Base-by-base conservation (phyloP, 2,329 filamentous ascomycete species). In the Diaporthe caulivora region DNA sequence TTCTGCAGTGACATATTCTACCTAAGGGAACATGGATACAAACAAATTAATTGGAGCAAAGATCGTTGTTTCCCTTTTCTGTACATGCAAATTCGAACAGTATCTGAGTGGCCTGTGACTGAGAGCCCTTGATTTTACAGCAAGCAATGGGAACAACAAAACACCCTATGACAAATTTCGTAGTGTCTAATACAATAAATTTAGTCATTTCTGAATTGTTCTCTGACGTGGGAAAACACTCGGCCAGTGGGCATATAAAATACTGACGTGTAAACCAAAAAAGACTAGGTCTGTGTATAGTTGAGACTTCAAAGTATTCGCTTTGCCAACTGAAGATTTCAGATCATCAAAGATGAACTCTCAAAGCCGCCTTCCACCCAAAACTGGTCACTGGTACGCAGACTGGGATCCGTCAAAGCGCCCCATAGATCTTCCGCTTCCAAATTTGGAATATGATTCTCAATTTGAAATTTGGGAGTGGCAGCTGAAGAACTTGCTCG, bases 381-480 rank as follows among this genome's bases (percentile, higher is more conserved):
- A 21, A 3, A 15, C 9, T 8, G 8, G 24, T 26, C 7, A 17
- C 21, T 60, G 57, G 57, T 29, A 4, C 13, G 4, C 57, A 42
- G 57, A 44, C 15, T 44, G 37, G 57, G 3, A 6, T 7, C 57
- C 57, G 10, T 29, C 37, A 44, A 29, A 26, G 37, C 34, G 57
- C n/a, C 37, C 57, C 57, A 44, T 60, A n/a, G n/a, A 42, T 15
- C 37, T 60, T n/a, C 57, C 57, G 24, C n/a, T 60, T 11, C 57
- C 57, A 21, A 42, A 11, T n/a, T 24, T 60, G n/a, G 57, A 60
- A 3, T 44, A 60, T 21, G 37, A 29, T 18, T 44, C 57, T 44
- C 15, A 60, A 10, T 29, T 29, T 9, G 15, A 60, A 42, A 37
- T 60, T 10, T 60, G 37, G 57, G 37, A 60, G 57, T 60, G 57